These are phyloP conservation scores for Herpetomonas muscarum DNA, from an alignment of 208 protist species.

Conservation along the genomic window DNA sequence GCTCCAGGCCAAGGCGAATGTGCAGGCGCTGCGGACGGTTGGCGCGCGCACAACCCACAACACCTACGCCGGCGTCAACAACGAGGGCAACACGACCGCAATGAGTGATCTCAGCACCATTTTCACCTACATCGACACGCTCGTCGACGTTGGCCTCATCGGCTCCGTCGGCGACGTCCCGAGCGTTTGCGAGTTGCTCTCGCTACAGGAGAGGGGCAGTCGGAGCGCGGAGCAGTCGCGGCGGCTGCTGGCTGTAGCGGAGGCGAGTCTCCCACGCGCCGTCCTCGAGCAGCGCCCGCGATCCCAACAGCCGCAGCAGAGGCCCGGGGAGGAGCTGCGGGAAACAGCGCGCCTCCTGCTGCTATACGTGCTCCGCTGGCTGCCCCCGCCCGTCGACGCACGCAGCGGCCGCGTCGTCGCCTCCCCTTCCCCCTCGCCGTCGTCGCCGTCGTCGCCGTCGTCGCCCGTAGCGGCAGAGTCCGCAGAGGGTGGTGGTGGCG, in stretches of 20 bases:
- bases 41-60: background rate
- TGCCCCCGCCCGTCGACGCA: slow-evolving; percentile 25
- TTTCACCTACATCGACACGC: slow-evolving; percentile 49
- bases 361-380: slow-evolving; percentile 65
- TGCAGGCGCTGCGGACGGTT: slow-evolving; percentile 26
- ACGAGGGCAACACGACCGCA: slow-evolving; percentile 5
- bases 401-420: background rate
- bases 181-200: slow-evolving; percentile 47
- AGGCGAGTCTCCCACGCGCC: slow-evolving; percentile 1
- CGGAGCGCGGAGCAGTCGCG: background rate
- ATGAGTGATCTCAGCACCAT: slow-evolving; percentile 33
- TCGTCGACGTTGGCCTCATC: slow-evolving; percentile 53
- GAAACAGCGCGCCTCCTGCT: slow-evolving; percentile 53
- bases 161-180: slow-evolving; percentile 44
- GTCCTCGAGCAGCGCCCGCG: slow-evolving; percentile 13
- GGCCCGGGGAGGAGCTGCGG: slow-evolving; percentile 6
- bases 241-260: slow-evolving; percentile 6
- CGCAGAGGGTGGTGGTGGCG: slow-evolving; percentile 6
- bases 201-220: slow-evolving; percentile 13
- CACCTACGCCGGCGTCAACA: slow-evolving; percentile 1
- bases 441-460: background rate
- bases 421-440: no score
- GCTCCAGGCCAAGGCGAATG: slow-evolving; percentile 42
- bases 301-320: background rate
- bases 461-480: background rate